Base-by-base conservation (phyloP, 2,329 filamentous ascomycete species). In the Fusarium nanum region DNA sequence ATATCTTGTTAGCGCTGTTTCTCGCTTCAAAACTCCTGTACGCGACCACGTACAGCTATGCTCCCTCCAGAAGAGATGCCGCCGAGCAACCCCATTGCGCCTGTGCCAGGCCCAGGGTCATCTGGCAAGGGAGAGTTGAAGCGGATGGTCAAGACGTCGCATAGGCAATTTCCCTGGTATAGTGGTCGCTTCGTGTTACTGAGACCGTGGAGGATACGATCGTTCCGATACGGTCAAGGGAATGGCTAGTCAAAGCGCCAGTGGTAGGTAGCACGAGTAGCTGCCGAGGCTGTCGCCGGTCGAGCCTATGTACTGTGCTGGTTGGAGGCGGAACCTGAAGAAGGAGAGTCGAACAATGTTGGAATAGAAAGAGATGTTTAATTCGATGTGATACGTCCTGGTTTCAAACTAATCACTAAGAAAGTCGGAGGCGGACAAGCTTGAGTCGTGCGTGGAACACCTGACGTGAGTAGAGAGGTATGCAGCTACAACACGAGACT, bases 31-130 rank as follows among this genome's bases (percentile, higher is more conserved):
- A 30, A 45, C 46, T 20, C 27, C 45, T 23, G 55, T 48, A 48
- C 62, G 41, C 20, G 64, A 81, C 90, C 72, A 81, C 90, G 72
- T 85, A 93, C 91, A 81, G 90, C 90, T 81, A 94, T 90, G 80
- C 89, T 93, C 83, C 91, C 92, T 79, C 88, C 89, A 72, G 92
- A 90, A 82, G 92, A 93, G 82, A 94, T 85, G 81, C 90, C 90
- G 84, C 91, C 89, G 79, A 93, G 85, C 78, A 88, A 86, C 81
- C 89, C 89, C 91, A 93, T 93, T 80, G 79, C 83, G 81, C 81
- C 75, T 77, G 76, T 72, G 73, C 76, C 71, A 72, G 78, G 76
- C 74, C 76, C 76, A 78, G 76, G 78, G 80, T 83, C 84, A 87
- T 86, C 82, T 83, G 84, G 80, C 78, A 76, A 74, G 71, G 75